phyloP scores from a whole-genome alignment of 2,329 filamentous ascomycete genomes.

The Cladosporium phlei region DNA sequence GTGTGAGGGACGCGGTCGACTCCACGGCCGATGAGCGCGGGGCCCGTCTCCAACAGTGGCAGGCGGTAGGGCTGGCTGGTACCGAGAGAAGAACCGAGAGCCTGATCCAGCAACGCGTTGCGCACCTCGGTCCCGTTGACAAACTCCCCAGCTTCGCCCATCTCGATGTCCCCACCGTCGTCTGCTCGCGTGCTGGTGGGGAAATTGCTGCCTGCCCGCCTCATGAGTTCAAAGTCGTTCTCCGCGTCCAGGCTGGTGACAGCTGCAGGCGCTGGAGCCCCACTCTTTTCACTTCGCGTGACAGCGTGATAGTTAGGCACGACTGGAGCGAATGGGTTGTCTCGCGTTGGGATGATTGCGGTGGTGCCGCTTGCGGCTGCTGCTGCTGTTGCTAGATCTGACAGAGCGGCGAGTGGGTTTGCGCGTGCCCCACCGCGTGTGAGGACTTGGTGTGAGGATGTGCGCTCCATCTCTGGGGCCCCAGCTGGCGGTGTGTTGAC shows the following conservation, averaged over 20 bases:
- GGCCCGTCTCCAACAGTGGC: slow-evolving; percentile 32
- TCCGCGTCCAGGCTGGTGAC: slow-evolving; percentile 43
- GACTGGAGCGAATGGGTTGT: slow-evolving; percentile 43
- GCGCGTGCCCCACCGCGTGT: slow-evolving; percentile 43
- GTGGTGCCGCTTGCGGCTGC: slow-evolving; percentile 32
- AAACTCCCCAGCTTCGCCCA: slow-evolving; percentile 18
- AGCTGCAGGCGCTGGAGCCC: slow-evolving; percentile 43
- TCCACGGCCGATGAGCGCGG: slow-evolving; percentile 30
- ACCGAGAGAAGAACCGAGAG: slow-evolving; percentile 23
- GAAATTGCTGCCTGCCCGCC: slow-evolving; percentile 23
- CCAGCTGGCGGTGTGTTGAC: slow-evolving; percentile 25
- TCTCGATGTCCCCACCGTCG: slow-evolving; percentile 19
- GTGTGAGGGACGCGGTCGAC: slow-evolving; percentile 31
- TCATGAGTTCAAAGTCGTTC: slow-evolving; percentile 47
- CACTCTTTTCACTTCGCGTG: slow-evolving; percentile 42
- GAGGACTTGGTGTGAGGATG: slow-evolving; percentile 54
- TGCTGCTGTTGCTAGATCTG: slow-evolving; percentile 48
- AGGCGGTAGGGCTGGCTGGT: slow-evolving; percentile 31
- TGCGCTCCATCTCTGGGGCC: slow-evolving; percentile 54
- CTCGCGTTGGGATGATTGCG: slow-evolving; percentile 27
- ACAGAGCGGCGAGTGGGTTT: slow-evolving; percentile 49
- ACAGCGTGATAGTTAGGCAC: slow-evolving; percentile 43
- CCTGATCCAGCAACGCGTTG: slow-evolving; percentile 32
- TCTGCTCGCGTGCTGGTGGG: slow-evolving; percentile 13
- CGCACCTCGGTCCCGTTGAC: slow-evolving; percentile 26